phyloP scores from a whole-genome alignment of 2,329 filamentous ascomycete species.

The Cryphonectria nitschkei region DNA sequence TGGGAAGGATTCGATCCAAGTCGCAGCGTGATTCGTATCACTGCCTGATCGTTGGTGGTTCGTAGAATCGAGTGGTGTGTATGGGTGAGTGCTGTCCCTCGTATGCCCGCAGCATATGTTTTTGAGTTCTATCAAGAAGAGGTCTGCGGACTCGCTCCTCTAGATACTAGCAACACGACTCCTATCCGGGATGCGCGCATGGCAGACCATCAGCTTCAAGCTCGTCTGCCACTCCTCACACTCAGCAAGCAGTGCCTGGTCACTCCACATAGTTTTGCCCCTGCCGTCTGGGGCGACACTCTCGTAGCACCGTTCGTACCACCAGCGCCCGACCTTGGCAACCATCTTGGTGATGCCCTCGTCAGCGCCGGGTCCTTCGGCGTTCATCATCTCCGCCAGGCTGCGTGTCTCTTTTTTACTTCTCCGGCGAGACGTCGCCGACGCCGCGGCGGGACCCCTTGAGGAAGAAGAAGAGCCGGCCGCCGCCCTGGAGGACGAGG shows the following conservation, averaged over 20 bases:
- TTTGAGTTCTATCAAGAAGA: neutral
- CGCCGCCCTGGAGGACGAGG: slow-evolving; percentile 34
- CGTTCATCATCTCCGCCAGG: slow-evolving; percentile 73
- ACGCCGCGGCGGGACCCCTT: neutral
- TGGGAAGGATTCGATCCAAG: neutral
- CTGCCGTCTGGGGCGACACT: slow-evolving; percentile 57
- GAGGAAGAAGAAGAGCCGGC: slow-evolving; percentile 7
- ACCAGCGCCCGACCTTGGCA: slow-evolving; percentile 89
- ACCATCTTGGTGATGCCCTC: slow-evolving; percentile 92
- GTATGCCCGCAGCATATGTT: slow-evolving; percentile 2
- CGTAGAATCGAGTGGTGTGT: no score
- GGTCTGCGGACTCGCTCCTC: slow-evolving; percentile 19
- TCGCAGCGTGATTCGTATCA: neutral
- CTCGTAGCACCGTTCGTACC: slow-evolving; percentile 95
- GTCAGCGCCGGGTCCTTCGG: slow-evolving; percentile 71
- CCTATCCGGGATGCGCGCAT: slow-evolving; percentile 77
- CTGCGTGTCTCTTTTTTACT: slow-evolving; percentile 53
- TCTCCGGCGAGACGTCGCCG: slow-evolving; percentile 31
- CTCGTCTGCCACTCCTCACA: slow-evolving; percentile 86
- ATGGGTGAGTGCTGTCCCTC: neutral
- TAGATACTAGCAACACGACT: slow-evolving; percentile 53
- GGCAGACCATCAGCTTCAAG: slow-evolving; percentile 88
- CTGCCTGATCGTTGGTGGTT: neutral
- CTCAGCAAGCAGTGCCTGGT: slow-evolving; percentile 75
- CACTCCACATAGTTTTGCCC: slow-evolving; percentile 73